Percentiles rank a stretch among this genome's conserved stretches.
Evolutionary conservation across 2,329 filamentous ascomycete genomes (phyloP).

Genomic region (Huntiella moniliformis): DNA sequence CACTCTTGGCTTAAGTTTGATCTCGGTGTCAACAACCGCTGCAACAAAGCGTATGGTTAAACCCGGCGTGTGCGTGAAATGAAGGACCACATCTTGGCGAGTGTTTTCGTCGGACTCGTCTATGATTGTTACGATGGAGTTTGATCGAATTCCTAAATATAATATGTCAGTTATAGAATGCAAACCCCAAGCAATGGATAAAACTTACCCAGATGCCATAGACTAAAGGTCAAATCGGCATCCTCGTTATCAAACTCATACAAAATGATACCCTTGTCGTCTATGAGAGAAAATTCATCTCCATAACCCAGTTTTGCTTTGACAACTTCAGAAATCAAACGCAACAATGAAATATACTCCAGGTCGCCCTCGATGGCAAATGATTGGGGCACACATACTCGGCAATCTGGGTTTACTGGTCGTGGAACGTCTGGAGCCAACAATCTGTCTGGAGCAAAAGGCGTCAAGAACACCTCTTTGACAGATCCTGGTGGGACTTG

Average conservation of each 20-base stretch:
- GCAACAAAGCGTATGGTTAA: slow-evolving; percentile 8
- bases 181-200: background rate
- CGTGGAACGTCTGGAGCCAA: slow-evolving; percentile 38
- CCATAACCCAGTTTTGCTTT: slow-evolving; percentile 54
- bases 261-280: slow-evolving; percentile 60
- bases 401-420: slow-evolving; percentile 61
- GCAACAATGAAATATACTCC: slow-evolving; percentile 47
- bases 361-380: slow-evolving; percentile 49
- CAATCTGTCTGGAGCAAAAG: slow-evolving; percentile 38
- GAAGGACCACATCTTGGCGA: slow-evolving; percentile 63
- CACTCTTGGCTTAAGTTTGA: slow-evolving; percentile 27
- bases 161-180: slow-evolving; percentile 14
- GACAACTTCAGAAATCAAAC: slow-evolving; percentile 63
- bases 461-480: slow-evolving; percentile 72
- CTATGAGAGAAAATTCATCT: slow-evolving; percentile 63
- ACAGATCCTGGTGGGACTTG: slow-evolving; percentile 49
- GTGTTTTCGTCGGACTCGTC: slow-evolving; percentile 60
- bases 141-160: slow-evolving; percentile 41
- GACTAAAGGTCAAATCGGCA: slow-evolving; percentile 64
- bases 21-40: slow-evolving; percentile 25
- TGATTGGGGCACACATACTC: slow-evolving; percentile 62
- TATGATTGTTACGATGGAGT: slow-evolving; percentile 65
- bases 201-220: slow-evolving; percentile 50
- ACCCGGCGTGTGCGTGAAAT: slow-evolving; percentile 32
- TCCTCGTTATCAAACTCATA: slow-evolving; percentile 57